Evolutionary conservation across 176 grass and related monocot species (phyloP).

Genomic region (Alopecurus myosuroides): DNA sequence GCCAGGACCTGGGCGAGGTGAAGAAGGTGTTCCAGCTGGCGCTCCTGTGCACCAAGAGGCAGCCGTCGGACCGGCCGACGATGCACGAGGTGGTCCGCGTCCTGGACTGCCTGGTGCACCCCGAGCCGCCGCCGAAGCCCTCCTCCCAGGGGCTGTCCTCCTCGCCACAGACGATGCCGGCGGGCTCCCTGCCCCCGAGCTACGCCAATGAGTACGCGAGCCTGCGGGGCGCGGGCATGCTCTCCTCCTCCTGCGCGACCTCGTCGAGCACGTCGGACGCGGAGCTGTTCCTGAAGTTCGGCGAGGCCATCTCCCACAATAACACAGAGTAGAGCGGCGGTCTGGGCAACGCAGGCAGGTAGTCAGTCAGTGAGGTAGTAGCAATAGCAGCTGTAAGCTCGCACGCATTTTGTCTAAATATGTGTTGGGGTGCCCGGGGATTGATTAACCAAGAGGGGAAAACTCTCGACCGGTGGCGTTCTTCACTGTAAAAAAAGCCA

Average conservation of each 20-base stretch:
- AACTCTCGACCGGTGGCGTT: slow-evolving; percentile 11
- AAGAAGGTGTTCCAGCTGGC: slow-evolving; percentile 93
- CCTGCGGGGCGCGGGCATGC: slow-evolving; percentile 46
- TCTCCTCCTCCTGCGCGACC: slow-evolving; percentile 51
- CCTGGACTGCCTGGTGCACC: slow-evolving; percentile 66
- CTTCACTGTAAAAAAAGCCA: slow-evolving; percentile 56
- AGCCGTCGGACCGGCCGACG: slow-evolving; percentile 74
- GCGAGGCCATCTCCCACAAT: slow-evolving; percentile 87
- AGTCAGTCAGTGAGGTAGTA: not conserved
- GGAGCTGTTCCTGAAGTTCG: slow-evolving; percentile 93
- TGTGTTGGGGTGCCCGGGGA: slow-evolving; percentile 9
- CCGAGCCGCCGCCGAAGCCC: slow-evolving; percentile 35
- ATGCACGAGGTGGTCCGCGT: slow-evolving; percentile 95
- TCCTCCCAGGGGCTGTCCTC: not conserved
- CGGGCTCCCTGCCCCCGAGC: slow-evolving; percentile 41
- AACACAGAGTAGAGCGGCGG: slow-evolving; percentile 38
- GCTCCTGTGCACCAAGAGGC: slow-evolving; percentile 81
- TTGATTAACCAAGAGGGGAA: slow-evolving; percentile 19
- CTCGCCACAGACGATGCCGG: not conserved
- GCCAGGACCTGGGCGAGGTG: slow-evolving; percentile 76
- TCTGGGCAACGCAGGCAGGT: not conserved
- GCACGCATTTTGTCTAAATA: slow-evolving; percentile 28
- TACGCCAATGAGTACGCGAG: slow-evolving; percentile 82
- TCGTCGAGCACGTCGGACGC: slow-evolving; percentile 75
- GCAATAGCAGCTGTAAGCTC: not conserved